phyloP scores from a whole-genome alignment of 768 basidiomycete genomes.

The Agaricus subrufescens region DNA sequence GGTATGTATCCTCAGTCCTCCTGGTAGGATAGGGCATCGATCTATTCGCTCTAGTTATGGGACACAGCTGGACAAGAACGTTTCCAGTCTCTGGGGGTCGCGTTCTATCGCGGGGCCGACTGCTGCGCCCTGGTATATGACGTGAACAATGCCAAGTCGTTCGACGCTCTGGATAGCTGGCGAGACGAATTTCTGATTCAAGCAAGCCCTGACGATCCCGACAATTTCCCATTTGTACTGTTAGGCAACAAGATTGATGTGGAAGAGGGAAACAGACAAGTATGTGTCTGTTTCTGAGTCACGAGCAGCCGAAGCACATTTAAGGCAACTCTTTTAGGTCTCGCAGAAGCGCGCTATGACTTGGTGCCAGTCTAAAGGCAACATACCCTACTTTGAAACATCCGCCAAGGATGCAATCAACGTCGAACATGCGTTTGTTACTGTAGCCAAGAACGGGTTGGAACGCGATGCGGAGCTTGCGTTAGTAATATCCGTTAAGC shows the following conservation, averaged over 20 bases:
- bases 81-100: constrained; percentile 98
- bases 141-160: constrained; percentile 97
- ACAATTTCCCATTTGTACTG: constrained; percentile 99
- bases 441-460: constrained; percentile 96
- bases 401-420: constrained; percentile 99
- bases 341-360: constrained; percentile 99
- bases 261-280: constrained; percentile 97
- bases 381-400: constrained; percentile 99
- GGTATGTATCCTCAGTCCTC: constrained; percentile 35
- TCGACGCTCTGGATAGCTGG: constrained; percentile 99
- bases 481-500: background rate
- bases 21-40: background rate
- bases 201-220: constrained; percentile 96
- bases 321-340: constrained; percentile 47
- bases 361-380: constrained; percentile 99
- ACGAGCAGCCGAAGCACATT: too few species aligned
- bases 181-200: constrained; percentile 99
- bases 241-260: constrained; percentile 99
- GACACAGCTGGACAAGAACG: constrained; percentile 99
- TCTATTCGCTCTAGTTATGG: constrained; percentile 65
- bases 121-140: constrained; percentile 99
- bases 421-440: constrained; percentile 99
- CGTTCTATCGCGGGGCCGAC: constrained; percentile 98
- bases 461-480: constrained; percentile 83
- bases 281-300: constrained; percentile 26